A percentile compares a stretch with the other conserved stretches of the same genome.
Conservation (phyloP, 1,284 basidiomycete genomes). For the Puccinia novopanici region DNA sequence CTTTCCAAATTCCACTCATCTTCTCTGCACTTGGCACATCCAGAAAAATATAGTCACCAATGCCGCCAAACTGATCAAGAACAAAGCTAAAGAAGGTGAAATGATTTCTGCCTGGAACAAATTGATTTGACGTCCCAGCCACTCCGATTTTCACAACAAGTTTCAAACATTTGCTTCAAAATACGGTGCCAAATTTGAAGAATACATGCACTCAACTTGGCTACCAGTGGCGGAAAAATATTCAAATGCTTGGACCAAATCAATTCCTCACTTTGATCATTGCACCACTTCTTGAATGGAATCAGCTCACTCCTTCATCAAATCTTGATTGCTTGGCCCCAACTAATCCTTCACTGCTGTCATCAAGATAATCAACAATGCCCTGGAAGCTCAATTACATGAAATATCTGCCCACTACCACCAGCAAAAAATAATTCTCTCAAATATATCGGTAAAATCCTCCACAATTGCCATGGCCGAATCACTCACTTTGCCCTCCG, state of each 20-base stretch:
- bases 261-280: neutral
- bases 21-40: constrained; percentile 14
- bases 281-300: neutral
- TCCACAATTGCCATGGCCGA: neutral
- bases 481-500: neutral
- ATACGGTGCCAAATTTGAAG: neutral
- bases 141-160: neutral
- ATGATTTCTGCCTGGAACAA: neutral
- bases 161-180: neutral
- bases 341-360: neutral
- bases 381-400: no score
- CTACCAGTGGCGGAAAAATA: constrained; percentile 7
- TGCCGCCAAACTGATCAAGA: neutral
- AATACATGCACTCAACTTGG: neutral
- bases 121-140: neutral
- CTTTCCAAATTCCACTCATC: neutral
- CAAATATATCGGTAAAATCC: neutral
- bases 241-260: neutral
- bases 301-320: constrained; percentile 9
- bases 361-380: no score
- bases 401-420: no score
- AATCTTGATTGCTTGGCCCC: neutral
- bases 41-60: neutral
- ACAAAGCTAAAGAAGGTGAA: neutral
- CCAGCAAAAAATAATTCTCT: no score